Evolutionary conservation across 2,329 filamentous ascomycete species (phyloP).

Genomic region (Dothiorella sarmentorum): DNA sequence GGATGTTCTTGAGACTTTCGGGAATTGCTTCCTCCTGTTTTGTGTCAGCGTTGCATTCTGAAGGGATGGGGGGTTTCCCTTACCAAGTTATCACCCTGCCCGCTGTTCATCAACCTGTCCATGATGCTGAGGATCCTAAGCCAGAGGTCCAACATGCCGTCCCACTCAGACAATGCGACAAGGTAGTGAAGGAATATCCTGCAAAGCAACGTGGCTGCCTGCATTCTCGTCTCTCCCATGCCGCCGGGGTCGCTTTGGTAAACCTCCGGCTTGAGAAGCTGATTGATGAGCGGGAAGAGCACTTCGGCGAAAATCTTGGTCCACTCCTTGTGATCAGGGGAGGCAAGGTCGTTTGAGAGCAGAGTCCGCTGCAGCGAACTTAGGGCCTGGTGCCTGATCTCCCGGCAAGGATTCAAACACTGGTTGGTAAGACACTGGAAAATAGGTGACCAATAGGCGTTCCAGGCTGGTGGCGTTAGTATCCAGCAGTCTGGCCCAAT

Average conservation of each 20-base stretch:
- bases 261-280: conserved; percentile 88
- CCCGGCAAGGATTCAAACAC: conserved; percentile 90
- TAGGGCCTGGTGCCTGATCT: conserved; percentile 86
- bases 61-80: conserved; percentile 35
- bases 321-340: conserved; percentile 86
- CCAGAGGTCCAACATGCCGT: conserved; percentile 90
- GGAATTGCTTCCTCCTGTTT: conserved; percentile 85
- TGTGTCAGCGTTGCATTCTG: background rate
- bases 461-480: conserved; percentile 66
- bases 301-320: conserved; percentile 92
- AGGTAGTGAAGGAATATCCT: conserved; percentile 96
- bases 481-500: background rate
- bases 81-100: conserved; percentile 84
- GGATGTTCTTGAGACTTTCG: conserved; percentile 92
- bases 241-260: conserved; percentile 86
- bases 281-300: conserved; percentile 83
- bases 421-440: conserved; percentile 85
- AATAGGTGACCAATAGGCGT: conserved; percentile 94
- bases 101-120: conserved; percentile 93
- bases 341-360: conserved; percentile 77
- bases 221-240: conserved; percentile 93
- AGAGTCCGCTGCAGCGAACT: conserved; percentile 80
- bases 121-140: conserved; percentile 88
- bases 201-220: conserved; percentile 85
- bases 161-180: conserved; percentile 77